Base-by-base conservation (phyloP, 2,329 filamentous ascomycete species). In the Cladorrhinum sp. region DNA sequence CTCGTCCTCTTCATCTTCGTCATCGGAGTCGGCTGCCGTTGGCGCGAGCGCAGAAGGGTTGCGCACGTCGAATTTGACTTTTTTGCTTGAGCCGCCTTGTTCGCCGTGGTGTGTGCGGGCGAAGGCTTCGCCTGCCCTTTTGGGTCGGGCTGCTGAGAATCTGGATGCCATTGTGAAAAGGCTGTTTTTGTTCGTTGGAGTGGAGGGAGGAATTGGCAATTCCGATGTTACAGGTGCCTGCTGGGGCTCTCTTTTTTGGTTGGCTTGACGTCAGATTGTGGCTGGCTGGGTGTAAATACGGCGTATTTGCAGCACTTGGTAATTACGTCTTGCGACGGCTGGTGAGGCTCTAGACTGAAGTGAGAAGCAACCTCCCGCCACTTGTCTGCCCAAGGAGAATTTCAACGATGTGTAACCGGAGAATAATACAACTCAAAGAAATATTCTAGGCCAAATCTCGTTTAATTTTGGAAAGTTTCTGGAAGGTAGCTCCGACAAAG, bases 11-110 rank as follows among this genome's bases (percentile, higher is more conserved):
- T 68, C 72, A 5, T 75, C 76, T 26, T 79, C 74, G 0, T 74
- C 86, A 65, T 89, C 89, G 50, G 90, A 86, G 65, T 91, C 89
- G 1, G 84, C 83, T 1, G 86, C 89, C 72, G 96, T 92, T 1
- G 93, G 87, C 1, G 92, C 94, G 3, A 99, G 85, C 0, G 91
- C 92, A 16, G 93, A 96, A 2, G 95, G 95, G 73, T 99, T 98
- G 66, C 95, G 91, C 57, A 95, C 80, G 74, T 99, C 95, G 76
- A 99, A 99, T 71, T 91, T 92, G 62, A 92, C 89, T 72, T 92
- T 93, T 74, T 96, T 96, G 57, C 79, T 73, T n/a, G 60, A 57
- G 12, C 54, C 57, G 39, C 52, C 59, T 2, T 60, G 79, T 58
- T 86, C 82, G 66, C 83, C 79, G 70, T 91, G 87, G 73, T 94